phyloP scores from a whole-genome alignment of 2,329 filamentous ascomycete species.

The Cladosporium halotolerans region DNA sequence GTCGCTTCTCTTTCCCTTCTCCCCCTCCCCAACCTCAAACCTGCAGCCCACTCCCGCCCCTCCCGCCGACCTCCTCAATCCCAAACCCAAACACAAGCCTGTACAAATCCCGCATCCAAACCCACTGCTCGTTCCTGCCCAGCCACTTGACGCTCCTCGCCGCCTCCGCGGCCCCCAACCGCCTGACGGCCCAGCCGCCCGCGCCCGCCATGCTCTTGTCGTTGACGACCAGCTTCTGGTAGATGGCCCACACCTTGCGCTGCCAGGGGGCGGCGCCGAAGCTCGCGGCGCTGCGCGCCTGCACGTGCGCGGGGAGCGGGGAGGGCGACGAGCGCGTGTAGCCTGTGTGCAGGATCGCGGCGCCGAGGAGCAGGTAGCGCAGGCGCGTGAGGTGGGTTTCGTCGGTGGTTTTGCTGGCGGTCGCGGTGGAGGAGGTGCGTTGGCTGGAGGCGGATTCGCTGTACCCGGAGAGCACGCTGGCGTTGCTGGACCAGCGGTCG shows the following conservation, averaged over 20 bases:
- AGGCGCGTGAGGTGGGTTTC: conserved; percentile 71
- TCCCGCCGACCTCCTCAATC: conserved; percentile 66
- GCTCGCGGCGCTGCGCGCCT: conserved; percentile 65
- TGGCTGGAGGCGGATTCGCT: conserved; percentile 56
- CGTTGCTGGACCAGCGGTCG: conserved; percentile 71
- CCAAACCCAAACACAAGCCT: conserved; percentile 78
- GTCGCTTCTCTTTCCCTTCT: no score
- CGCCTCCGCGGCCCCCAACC: conserved; percentile 67
- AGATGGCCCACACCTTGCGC: conserved; percentile 64
- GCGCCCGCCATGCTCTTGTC: conserved; percentile 61
- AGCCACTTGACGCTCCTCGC: conserved; percentile 74
- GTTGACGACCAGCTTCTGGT: conserved; percentile 70
- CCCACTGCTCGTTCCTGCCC: conserved; percentile 64
- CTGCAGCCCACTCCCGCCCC: conserved; percentile 52
- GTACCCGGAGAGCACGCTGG: conserved; percentile 71
- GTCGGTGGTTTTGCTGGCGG: conserved; percentile 52
- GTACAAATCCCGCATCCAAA: conserved; percentile 76
- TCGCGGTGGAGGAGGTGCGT: conserved; percentile 67
- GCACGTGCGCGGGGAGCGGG: conserved; percentile 68
- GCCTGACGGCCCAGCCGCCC: conserved; percentile 50
- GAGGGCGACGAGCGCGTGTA: conserved; percentile 57
- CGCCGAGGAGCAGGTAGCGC: conserved; percentile 70
- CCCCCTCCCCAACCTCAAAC: conserved; percentile 4
- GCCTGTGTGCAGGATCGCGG: conserved; percentile 78
- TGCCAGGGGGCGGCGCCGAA: conserved; percentile 72